Conservation (phyloP, 441 rosid genomes). For the Gossypium gossypioides region DNA sequence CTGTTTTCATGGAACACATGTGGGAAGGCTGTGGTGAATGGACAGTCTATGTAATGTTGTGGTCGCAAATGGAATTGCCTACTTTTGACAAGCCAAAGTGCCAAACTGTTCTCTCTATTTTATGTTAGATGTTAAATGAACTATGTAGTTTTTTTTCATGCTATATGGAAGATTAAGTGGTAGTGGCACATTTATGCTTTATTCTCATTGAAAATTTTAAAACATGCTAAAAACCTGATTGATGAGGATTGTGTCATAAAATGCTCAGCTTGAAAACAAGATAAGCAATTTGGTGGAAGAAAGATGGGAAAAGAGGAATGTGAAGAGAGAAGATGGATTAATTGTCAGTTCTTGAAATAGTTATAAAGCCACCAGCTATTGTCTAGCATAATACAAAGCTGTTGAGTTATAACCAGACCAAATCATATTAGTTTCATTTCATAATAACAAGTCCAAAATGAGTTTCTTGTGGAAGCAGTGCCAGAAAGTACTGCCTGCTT, state of each 20-base stretch:
- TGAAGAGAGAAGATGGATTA: not conserved
- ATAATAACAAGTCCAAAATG: not conserved
- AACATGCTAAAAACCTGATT: not conserved
- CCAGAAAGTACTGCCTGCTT: not conserved
- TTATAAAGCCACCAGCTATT: not conserved
- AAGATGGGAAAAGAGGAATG: not conserved
- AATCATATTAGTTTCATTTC: not conserved
- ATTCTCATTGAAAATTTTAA: not conserved
- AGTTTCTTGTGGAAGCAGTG: not conserved
- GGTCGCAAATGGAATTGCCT: not conserved
- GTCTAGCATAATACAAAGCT: not conserved
- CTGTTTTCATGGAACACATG: not conserved
- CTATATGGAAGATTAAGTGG: not conserved
- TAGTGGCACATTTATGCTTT: not conserved
- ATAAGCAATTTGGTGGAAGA: not conserved
- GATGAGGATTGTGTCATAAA: conserved; percentile 1
- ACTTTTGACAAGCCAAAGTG: not conserved
- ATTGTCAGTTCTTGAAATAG: not conserved
- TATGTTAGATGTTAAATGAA: not conserved
- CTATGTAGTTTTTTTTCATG: not conserved
- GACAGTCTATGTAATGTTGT: not conserved
- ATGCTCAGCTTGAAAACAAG: not conserved
- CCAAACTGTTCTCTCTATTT: not conserved
- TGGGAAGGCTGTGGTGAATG: not conserved
- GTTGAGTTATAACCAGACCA: not conserved